Evolutionary conservation across 2,329 filamentous ascomycete species (phyloP), one percentile per base, ranked within the genome.

Genomic region (Botrytis elliptica): DNA sequence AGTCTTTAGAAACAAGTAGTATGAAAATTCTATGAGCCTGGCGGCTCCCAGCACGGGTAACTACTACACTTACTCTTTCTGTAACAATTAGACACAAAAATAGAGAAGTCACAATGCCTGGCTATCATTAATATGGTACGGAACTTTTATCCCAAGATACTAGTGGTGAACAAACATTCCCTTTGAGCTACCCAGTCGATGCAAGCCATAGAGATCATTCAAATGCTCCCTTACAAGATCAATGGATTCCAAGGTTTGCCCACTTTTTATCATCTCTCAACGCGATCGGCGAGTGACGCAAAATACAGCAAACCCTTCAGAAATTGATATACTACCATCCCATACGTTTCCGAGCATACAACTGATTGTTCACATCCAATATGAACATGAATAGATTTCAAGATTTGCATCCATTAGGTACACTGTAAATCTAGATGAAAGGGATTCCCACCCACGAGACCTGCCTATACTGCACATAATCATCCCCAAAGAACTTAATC

Each of bases 391-490:
- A 18, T 7, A 10, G 18, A 52, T n/a, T 57, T 57, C n/a, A 16
- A 44, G 49, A 44, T 57, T 42, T 42, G 49, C 66, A 33, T 69
- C n/a, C 18, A 57, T 57, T 69, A 33, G 33, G 33, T 33, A 69
- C n/a, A 57, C n/a, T 69, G 52, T 16, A 25, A 25, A 59, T 33
- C 67, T 72, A 75, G 62, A 95, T 90, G 75, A 97, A 93, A 0
- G 95, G 96, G 79, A 99, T 97, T 80, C 90, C 89, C 14, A 94
- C 93, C 62, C 88, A 86, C 7, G 95, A 95, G 73, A 85, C 86
- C 79, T 87, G 87, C 78, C 88, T 88, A 81, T 97, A 99, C 29
- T 88, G 83, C 33, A 89, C 83, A 81, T 98, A 99, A 67, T 97
- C 91, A 12, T 92, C 85, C 0, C 92, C 92, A 81, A 98, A 99